Evolutionary conservation across 768 basidiomycete species (phyloP).

Genomic region (Boletus speciosus): DNA sequence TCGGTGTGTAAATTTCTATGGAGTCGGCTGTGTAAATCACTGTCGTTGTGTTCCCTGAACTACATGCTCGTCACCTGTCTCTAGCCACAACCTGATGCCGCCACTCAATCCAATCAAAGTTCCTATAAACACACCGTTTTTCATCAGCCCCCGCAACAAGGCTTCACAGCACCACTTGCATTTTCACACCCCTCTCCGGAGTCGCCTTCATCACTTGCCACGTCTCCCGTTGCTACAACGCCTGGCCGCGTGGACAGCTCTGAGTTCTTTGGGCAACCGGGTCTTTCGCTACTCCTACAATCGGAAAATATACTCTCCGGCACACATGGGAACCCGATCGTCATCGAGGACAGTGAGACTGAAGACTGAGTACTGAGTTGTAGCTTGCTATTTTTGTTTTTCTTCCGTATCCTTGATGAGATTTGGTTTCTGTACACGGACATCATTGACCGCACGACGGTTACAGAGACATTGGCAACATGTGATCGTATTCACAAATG

Average conservation of each 20-base stretch:
- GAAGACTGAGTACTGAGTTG: slow-evolving; percentile 7
- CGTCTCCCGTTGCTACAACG: background rate
- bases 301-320: slow-evolving; percentile 9
- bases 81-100: slow-evolving; percentile 4
- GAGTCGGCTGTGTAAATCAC: background rate
- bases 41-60: background rate
- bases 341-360: slow-evolving; percentile 21
- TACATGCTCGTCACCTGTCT: background rate
- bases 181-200: background rate
- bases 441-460: background rate
- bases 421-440: background rate
- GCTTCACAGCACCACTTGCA: background rate
- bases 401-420: background rate
- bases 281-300: slow-evolving; percentile 1
- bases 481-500: background rate
- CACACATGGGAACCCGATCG: slow-evolving; percentile 20
- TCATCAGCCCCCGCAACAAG: slow-evolving; percentile 1
- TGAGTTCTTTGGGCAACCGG: slow-evolving; percentile 1
- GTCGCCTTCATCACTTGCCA: background rate
- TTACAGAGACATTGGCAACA: background rate
- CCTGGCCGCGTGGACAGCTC: background rate
- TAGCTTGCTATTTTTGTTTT: background rate
- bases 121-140: background rate
- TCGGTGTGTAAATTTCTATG: slow-evolving; percentile 13
- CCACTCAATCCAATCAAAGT: background rate